Evolutionary conservation across 495 filamentous ascomycete genomes (phyloP).

Genomic region (Penicillium canescens): DNA sequence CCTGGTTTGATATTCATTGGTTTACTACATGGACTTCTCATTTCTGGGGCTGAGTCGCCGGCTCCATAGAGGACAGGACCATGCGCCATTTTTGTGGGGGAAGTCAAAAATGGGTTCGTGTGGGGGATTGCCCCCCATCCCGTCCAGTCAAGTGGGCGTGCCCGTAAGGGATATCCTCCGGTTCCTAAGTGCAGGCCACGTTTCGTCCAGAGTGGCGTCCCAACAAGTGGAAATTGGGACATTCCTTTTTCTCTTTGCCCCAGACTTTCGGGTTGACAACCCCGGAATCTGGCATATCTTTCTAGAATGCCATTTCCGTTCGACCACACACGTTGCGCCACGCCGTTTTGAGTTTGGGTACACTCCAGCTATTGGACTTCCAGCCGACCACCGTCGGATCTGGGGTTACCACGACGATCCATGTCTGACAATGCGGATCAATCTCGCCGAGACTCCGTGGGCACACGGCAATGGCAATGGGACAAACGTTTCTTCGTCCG

Average conservation of each 20-base stretch:
- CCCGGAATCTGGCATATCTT: conserved; percentile 14
- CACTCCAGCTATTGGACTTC: conserved; percentile 11
- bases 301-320: conserved; percentile 21
- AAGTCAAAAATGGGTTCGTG: conserved; percentile 23
- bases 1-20: too few relatives aligned
- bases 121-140: conserved; percentile 21
- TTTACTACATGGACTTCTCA: too few relatives aligned
- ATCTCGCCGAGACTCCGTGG: too few relatives aligned
- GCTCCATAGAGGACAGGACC: conserved; percentile 21
- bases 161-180: conserved; percentile 7
- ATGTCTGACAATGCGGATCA: conserved; percentile 2
- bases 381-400: conserved; percentile 11
- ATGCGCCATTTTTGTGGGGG: conserved; percentile 38
- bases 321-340: conserved; percentile 26
- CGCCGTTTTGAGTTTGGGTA: conserved; percentile 24
- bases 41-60: conserved; percentile 13
- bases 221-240: neutral
- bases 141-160: conserved; percentile 2
- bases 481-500: neutral
- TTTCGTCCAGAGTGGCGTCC: conserved; percentile 1
- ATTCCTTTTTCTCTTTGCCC: neutral
- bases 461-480: neutral
- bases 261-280: conserved; percentile 5
- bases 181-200: conserved; percentile 7
- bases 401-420: conserved; percentile 20